Base-by-base conservation (phyloP, 2,329 filamentous ascomycete species). In the Alternaria solani region DNA sequence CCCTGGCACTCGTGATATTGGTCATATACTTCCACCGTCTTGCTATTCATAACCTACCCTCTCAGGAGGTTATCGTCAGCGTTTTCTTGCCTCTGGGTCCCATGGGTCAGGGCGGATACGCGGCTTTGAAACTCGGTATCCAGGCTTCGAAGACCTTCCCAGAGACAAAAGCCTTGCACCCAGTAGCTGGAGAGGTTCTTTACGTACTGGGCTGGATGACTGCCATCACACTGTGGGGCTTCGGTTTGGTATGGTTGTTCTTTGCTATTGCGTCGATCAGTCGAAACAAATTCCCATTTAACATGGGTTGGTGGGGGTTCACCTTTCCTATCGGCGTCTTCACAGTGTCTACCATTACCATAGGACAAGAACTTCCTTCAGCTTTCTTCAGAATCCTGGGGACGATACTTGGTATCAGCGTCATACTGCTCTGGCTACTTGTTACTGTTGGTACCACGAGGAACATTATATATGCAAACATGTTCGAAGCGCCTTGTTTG, bases 1-100 rank as follows among this genome's bases (percentile, higher is more conserved):
- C 85, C 0, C 77, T 91, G 56, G 85, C 88, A 1, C 82, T 88
- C 68, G 81, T 85, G 43, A 83, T 90, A 16, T 77, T 91, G 47
- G 86, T 85, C 1, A 84, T 91, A 8, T 92, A 92, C 77, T 91
- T 90, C 72, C 87, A 90, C 67, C 86, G 89, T n/a, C 80, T 92
- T 5, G 86, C 86, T 2, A 76, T 91, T 7, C 84, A 91, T 76
- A 86, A 87, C 26, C 81, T 91, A 7, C 89, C 89, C 0, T 84
- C 88, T 0, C 82, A 85, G 51, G 89, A 90, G 72, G 85, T 87
- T 55, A 89, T 91, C 51, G 88, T 91, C 25, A 88, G 85, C 12
- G 85, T 88, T 4, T 89, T 91, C 67, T 79, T 91, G 0, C 89
- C 89, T 1, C 80, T 91, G 0, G 89, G 89, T 0, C 88, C 89